Percentiles rank a stretch among this genome's conserved stretches.
Evolutionary conservation across 495 filamentous ascomycete species (phyloP).

Genomic region (Aspergillus ellipticus): DNA sequence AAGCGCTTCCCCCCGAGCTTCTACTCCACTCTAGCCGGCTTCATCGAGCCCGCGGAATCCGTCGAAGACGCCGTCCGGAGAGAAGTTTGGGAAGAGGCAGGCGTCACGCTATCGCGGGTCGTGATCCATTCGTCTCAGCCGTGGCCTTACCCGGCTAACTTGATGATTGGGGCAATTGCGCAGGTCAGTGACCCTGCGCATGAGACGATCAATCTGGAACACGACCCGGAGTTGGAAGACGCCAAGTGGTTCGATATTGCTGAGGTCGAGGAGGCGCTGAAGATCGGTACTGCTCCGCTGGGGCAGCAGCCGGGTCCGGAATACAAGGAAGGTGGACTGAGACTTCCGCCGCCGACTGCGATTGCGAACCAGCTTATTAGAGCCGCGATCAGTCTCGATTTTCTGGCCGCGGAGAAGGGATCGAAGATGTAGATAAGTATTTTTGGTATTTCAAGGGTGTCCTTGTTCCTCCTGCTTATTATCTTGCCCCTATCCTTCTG

Average conservation of each 20-base stretch:
- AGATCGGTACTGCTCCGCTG: conserved; percentile 58
- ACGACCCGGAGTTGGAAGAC: conserved; percentile 88
- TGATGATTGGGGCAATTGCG: conserved; percentile 93
- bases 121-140: conserved; percentile 92
- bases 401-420: conserved; percentile 34
- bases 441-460: neutral
- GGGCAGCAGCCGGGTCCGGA: conserved; percentile 59
- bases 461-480: neutral
- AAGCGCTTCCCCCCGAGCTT: conserved; percentile 78
- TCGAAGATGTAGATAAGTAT: conserved; percentile 31
- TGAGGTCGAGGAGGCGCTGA: conserved; percentile 58
- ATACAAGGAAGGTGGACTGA: conserved; percentile 69
- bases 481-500: neutral
- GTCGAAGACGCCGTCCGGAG: conserved; percentile 93
- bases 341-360: conserved; percentile 70
- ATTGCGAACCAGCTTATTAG: conserved; percentile 73
- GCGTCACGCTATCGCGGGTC: conserved; percentile 79
- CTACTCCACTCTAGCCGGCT: conserved; percentile 90
- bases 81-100: conserved; percentile 95
- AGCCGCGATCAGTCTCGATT: conserved; percentile 48
- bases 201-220: conserved; percentile 74
- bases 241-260: conserved; percentile 76
- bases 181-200: conserved; percentile 72
- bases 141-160: conserved; percentile 80
- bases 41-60: conserved; percentile 90